Conservation (phyloP, 2,329 filamentous ascomycete species). For the Claviceps fusiformis region DNA sequence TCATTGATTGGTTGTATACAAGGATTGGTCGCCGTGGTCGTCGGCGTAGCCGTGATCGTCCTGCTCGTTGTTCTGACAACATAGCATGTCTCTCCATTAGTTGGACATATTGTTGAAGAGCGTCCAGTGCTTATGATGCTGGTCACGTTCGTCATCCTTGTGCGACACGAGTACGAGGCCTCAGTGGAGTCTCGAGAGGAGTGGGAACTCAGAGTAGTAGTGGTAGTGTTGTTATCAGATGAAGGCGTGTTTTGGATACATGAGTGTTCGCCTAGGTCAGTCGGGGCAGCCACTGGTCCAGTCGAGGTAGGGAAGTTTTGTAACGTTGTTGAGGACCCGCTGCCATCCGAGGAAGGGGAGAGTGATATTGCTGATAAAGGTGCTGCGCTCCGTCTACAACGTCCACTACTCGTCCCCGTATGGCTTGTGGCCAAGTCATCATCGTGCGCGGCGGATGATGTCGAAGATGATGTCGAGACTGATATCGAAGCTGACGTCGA, state of each 20-base stretch:
- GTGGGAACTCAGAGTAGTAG: neutral
- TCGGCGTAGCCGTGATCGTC: neutral
- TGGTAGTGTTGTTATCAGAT: neutral
- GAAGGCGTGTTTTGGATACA: neutral
- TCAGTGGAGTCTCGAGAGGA: neutral
- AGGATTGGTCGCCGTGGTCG: conserved; percentile 9
- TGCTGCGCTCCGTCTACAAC: neutral
- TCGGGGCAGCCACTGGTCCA: neutral
- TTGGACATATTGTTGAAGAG: neutral
- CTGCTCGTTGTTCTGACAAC: neutral
- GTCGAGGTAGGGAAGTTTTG: neutral
- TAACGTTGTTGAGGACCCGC: neutral
- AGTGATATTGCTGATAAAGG: neutral
- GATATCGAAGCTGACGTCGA: neutral
- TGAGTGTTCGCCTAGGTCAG: neutral
- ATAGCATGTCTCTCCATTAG: neutral
- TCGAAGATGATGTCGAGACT: neutral
- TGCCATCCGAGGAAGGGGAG: neutral
- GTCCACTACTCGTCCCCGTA: neutral
- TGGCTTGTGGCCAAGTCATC: neutral
- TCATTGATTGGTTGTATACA: conserved; percentile 20
- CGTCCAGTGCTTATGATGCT: neutral
- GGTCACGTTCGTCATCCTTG: neutral
- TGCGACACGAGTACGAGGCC: neutral
- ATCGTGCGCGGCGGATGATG: neutral